Evolutionary conservation across 768 basidiomycete genomes (phyloP).

Genomic region (Psilocybe tampanensis): DNA sequence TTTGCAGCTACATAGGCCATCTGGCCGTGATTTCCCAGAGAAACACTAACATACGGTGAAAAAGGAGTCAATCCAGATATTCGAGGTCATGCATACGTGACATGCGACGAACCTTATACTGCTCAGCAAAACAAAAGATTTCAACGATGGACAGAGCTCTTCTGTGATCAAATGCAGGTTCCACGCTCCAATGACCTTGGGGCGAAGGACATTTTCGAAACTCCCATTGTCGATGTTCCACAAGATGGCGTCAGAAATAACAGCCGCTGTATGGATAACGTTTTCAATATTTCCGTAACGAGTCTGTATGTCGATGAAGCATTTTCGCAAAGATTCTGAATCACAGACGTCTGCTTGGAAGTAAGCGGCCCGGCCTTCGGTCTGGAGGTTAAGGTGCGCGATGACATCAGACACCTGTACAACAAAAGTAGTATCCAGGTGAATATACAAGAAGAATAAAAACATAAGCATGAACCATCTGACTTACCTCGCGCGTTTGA

Average conservation of each 20-base stretch:
- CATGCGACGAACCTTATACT: constrained; percentile 23
- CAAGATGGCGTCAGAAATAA: constrained; percentile 25
- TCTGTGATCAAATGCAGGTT: constrained; percentile 27
- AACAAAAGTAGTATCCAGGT: neutral
- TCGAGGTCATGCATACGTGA: neutral
- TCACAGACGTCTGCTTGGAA: constrained; percentile 26
- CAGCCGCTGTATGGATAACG: constrained; percentile 28
- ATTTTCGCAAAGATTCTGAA: constrained; percentile 12
- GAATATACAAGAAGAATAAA: no score
- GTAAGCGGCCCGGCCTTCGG: constrained; percentile 13
- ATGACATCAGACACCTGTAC: constrained; percentile 14
- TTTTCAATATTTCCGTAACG: constrained; percentile 7
- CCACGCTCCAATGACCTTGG: constrained; percentile 29
- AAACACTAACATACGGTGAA: constrained; percentile 9
- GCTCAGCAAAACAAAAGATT: constrained; percentile 25
- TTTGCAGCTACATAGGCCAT: constrained; percentile 23
- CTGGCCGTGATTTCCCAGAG: constrained; percentile 22
- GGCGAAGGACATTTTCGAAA: constrained; percentile 22
- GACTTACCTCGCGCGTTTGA: constrained; percentile 8
- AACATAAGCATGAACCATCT: neutral
- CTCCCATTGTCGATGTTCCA: constrained; percentile 11
- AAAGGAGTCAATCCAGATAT: no score
- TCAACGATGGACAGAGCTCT: constrained; percentile 19
- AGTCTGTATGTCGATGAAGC: constrained; percentile 9
- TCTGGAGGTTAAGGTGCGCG: neutral